Evolutionary conservation across 2,329 filamentous ascomycete genomes (phyloP), one percentile per base, ranked within the genome.

Genomic region (Colletotrichum ledebouriae): DNA sequence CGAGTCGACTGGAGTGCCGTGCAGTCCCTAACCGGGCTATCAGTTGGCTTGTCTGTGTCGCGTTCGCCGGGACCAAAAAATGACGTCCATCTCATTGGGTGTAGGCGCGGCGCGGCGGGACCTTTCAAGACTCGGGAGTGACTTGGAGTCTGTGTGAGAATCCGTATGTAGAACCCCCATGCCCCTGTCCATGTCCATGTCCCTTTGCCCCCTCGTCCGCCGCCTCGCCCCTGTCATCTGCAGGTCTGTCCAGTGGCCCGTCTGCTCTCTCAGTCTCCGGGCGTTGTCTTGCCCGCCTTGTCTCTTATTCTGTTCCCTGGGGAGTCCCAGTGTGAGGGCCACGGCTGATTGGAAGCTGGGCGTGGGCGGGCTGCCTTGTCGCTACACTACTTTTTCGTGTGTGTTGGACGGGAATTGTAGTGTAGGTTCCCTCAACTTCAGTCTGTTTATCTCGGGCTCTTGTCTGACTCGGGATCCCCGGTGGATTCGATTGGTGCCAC

Each of bases 31-130:
- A 47, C 60, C 59, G 46, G 60, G 47, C 41, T 59, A 47, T 59
- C 61, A 60, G 46, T 64, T 63, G 53, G 46, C 41, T 37, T 65
- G 59, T 47, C 49, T 63, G 66, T 69, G 61, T 69, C 66, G 66
- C 61, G 55, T 57, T 66, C 66, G 66, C 66, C 62, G 66, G 66
- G 62, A 66, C 63, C 42, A 46, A 33, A 66, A 57, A 66, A 69
- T 69, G 66, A 69, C 66, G 62, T 66, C 56, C 56, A 56, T 49
- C 66, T 66, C 55, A 69, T 69, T 69, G 66, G 66, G 49, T 17
- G 34, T 47, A 25, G 47, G 22, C 41, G 41, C 47, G 55, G 61
- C 34, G 44, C 20, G 42, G 65, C 55, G 61, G 61, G 55, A 39
- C 41, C 46, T 47, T 55, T 47, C 39, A 52, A 34, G 25, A 25